Percentiles rank a stretch among this genome's conserved stretches.
Evolutionary conservation across 805 yeast species (phyloP).

Genomic region (Wickerhamiella brachini): DNA sequence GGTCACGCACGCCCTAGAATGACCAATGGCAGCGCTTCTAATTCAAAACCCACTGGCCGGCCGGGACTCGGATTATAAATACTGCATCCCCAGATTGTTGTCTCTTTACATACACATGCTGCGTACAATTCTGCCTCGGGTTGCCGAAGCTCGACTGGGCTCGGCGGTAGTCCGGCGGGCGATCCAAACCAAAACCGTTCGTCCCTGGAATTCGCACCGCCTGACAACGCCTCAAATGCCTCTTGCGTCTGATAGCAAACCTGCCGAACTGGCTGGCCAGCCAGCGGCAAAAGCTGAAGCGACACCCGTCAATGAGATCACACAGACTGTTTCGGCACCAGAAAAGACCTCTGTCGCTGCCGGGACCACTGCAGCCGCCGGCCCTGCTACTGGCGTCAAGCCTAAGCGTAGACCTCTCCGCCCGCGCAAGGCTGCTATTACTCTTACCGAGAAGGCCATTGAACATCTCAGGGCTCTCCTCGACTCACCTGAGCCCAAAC

Average conservation of each 20-base stretch:
- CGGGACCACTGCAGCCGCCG: too few relatives aligned
- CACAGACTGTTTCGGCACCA: background rate
- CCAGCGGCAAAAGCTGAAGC: background rate
- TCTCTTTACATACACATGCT: background rate
- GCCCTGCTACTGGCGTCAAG: constrained; percentile 23
- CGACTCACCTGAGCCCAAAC: constrained; percentile 74
- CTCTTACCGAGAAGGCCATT: constrained; percentile 64
- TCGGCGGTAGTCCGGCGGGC: background rate
- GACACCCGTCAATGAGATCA: background rate
- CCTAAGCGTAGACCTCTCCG: constrained; percentile 41
- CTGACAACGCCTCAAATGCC: constrained; percentile 7
- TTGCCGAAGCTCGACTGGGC: background rate
- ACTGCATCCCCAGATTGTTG: background rate
- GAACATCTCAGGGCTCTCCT: constrained; percentile 52
- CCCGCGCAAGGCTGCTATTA: constrained; percentile 83
- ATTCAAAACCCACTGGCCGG: background rate
- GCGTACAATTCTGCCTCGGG: background rate
- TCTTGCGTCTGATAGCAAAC: background rate
- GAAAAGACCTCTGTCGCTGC: constrained; percentile 8
- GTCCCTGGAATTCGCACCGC: constrained; percentile 20
- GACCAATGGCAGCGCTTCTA: background rate
- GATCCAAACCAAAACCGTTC: constrained; percentile 12
- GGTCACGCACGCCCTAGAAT: background rate
- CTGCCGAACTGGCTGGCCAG: background rate
- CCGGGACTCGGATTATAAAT: background rate